Evolutionary conservation across 345 rosid genomes (phyloP), one percentile per base, ranked within the genome.

Genomic region (Adansonia digitata): DNA sequence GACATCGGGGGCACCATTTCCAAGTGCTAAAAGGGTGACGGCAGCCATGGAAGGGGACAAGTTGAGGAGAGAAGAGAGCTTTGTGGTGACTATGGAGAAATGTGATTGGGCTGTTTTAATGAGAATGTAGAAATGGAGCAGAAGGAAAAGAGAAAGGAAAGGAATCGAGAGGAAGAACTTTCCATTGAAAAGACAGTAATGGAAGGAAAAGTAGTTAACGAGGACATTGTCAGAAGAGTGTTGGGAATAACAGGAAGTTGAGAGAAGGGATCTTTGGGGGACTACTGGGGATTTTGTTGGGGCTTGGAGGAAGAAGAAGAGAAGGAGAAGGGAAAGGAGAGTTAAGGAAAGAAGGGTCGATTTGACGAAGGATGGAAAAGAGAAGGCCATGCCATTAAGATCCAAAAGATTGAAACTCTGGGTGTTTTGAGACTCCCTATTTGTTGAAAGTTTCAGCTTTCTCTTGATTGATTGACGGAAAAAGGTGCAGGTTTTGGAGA

Each of bases 1-100:
- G 1, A 94, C 93, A 14, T 94, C 98, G 0, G 98, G 98, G 2
- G 98, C 92, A 52, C 98, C 98, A 66, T 94, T 94, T 27, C 98
- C 98, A 2, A 94, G 75, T 5, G 98, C 98, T 75, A 94, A 80
- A 26, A 94, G 96, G 71, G 98, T 94, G 14, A 92, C 94, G 0
- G 96, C 98, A 0, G 90, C 98, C 94, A 90, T 90, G 74, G 91
- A 86, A 1, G 98, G 97, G 59, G 98, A 90, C 37, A 92, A 87
- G 68, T 84, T 78, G 31, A 94, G 83, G 46, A 84, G 92, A 68
- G 82, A 77, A 46, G 91, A 84, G 83, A 94, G 92, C 80, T 86
- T 89, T 9, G 98, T 89, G 60, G 97, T 94, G 88, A 92, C 92
- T 55, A 86, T 7, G 22, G 97, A 92, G 88, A 94, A 94, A 75